Percentiles rank a stretch among this genome's conserved stretches.
phyloP scores from a whole-genome alignment of 225 moss, liverwort and hornwort genomes.

The Straminergon stramineum region DNA sequence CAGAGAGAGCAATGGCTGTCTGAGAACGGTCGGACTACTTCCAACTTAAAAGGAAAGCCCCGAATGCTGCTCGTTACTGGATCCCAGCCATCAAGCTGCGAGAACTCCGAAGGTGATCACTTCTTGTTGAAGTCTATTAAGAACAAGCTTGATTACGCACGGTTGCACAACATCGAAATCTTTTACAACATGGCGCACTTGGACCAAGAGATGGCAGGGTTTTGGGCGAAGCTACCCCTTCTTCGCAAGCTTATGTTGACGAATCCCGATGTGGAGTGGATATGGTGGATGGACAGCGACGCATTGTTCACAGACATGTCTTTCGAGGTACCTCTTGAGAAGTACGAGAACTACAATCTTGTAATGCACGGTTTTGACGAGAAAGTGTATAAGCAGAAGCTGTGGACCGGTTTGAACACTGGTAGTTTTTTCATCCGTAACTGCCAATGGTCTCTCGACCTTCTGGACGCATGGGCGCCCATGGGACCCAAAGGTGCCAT shows the following conservation, averaged over 20 bases:
- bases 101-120: conserved; percentile 33
- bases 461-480: conserved; percentile 36
- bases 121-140: conserved; percentile 31
- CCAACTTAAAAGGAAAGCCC: neutral
- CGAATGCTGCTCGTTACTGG: conserved; percentile 32
- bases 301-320: conserved; percentile 42
- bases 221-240: conserved; percentile 38
- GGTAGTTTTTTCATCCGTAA: conserved; percentile 38
- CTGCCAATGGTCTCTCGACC: conserved; percentile 38
- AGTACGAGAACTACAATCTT: conserved; percentile 20
- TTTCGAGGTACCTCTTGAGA: conserved; percentile 27
- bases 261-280: conserved; percentile 40
- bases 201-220: conserved; percentile 39
- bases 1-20: conserved; percentile 23
- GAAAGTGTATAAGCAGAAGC: conserved; percentile 8
- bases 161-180: conserved; percentile 21
- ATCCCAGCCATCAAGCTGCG: conserved; percentile 35
- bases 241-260: conserved; percentile 32
- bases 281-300: conserved; percentile 54
- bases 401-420: conserved; percentile 40
- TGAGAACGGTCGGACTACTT: neutral
- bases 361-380: conserved; percentile 36
- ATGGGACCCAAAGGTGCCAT: conserved; percentile 35
- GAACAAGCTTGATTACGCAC: conserved; percentile 34
- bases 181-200: conserved; percentile 44